Evolutionary conservation across 2,329 filamentous ascomycete species (phyloP).

Genomic region (Fonsecaea multimorphosa): DNA sequence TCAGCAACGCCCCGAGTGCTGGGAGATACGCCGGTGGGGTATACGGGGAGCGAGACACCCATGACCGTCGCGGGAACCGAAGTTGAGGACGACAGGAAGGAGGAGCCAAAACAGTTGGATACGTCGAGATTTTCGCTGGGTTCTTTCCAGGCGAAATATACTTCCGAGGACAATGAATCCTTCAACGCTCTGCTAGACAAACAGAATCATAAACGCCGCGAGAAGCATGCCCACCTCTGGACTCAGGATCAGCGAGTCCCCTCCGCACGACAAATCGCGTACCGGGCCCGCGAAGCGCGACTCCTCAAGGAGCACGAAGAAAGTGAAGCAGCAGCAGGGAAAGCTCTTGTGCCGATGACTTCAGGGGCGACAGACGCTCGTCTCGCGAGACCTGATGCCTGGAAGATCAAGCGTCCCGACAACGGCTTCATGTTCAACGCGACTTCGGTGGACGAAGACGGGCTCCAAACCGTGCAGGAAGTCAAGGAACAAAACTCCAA

Average conservation of each 20-base stretch:
- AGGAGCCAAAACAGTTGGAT: constrained; percentile 62
- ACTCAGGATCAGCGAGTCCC: constrained; percentile 77
- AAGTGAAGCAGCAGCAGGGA: constrained; percentile 61
- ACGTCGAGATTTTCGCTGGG: constrained; percentile 76
- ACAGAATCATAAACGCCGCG: constrained; percentile 81
- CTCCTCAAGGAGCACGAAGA: constrained; percentile 66
- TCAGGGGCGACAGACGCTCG: constrained; percentile 68
- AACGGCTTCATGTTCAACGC: constrained; percentile 85
- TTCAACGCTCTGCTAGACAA: constrained; percentile 92
- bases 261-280: constrained; percentile 65
- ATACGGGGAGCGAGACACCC: constrained; percentile 62
- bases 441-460: constrained; percentile 57
- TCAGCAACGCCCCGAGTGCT: constrained; percentile 21
- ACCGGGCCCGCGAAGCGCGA: constrained; percentile 65
- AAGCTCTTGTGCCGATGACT: constrained; percentile 65
- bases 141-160: constrained; percentile 90
- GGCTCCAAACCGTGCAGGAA: constrained; percentile 66
- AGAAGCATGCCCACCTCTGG: constrained; percentile 91
- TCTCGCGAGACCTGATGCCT: constrained; percentile 77
- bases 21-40: constrained; percentile 37
- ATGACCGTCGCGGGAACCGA: constrained; percentile 48
- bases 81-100: constrained; percentile 47
- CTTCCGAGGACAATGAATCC: constrained; percentile 96
- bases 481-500: constrained; percentile 72
- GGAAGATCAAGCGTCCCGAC: constrained; percentile 70